Conservation (phyloP, 768 basidiomycete genomes). For the Piloderma croceum region DNA sequence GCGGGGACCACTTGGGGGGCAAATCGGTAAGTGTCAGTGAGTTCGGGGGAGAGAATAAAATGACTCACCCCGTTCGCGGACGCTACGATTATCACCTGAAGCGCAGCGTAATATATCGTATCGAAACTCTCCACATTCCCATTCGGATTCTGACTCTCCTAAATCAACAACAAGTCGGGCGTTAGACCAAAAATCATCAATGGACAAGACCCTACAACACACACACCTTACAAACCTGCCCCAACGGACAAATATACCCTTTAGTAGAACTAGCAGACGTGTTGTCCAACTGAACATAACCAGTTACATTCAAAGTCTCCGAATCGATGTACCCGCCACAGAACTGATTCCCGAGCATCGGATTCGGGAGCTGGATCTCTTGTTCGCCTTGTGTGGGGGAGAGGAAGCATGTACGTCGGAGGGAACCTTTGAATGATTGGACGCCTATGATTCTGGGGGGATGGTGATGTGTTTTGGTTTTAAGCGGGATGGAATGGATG, state of each 20-base stretch:
- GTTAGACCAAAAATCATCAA: neutral
- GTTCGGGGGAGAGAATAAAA: constrained; percentile 1
- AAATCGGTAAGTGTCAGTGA: constrained; percentile 4
- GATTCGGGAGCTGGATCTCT: constrained; percentile 36
- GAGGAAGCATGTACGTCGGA: constrained; percentile 60
- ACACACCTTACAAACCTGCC: constrained; percentile 73
- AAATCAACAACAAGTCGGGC: neutral
- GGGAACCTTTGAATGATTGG: constrained; percentile 86
- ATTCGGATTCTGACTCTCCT: constrained; percentile 67
- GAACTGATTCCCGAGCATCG: too few species aligned
- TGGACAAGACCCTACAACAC: neutral
- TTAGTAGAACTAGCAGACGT: constrained; percentile 43
- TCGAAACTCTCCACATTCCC: constrained; percentile 76
- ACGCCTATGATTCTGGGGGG: constrained; percentile 78
- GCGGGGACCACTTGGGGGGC: constrained; percentile 53
- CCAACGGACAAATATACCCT: constrained; percentile 86
- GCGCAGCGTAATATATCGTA: constrained; percentile 70
- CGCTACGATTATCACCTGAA: constrained; percentile 84
- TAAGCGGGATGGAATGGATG: neutral
- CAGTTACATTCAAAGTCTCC: constrained; percentile 37
- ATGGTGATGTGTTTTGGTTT: neutral
- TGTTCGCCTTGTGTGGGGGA: constrained; percentile 49
- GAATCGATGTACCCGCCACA: constrained; percentile 84
- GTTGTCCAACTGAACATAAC: constrained; percentile 39
- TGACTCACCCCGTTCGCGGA: constrained; percentile 66